phyloP scores from a whole-genome alignment of 2,329 filamentous ascomycete genomes.

The Colletotrichum australisinense region DNA sequence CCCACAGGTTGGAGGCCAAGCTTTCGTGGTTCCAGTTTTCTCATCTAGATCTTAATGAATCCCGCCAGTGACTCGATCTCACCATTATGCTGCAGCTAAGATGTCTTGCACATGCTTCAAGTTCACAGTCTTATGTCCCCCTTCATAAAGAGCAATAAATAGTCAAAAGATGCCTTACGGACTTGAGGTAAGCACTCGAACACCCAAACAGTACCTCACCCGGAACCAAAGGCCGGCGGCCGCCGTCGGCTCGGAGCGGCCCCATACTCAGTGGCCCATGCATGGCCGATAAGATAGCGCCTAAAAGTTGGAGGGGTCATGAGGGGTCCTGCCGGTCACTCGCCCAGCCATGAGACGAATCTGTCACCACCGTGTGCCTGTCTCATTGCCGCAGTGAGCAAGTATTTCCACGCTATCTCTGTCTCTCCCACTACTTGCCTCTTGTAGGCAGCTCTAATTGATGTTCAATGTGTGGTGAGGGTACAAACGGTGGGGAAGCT shows the following conservation, averaged over 20 bases:
- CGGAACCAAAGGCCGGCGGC: constrained; percentile 20
- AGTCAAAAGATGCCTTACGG: too few species aligned
- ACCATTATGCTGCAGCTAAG: background rate
- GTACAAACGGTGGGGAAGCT: background rate
- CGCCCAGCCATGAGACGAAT: background rate
- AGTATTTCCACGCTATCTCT: background rate
- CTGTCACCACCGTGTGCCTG: background rate
- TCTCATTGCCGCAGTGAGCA: background rate
- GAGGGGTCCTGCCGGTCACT: background rate
- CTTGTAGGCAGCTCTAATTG: background rate
- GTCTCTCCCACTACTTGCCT: background rate
- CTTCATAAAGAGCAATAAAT: too few species aligned
- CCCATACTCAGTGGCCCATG: background rate
- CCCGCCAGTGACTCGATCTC: background rate
- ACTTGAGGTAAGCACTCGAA: too few species aligned
- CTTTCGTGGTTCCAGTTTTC: background rate
- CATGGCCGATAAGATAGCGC: constrained; percentile 1
- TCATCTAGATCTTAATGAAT: background rate
- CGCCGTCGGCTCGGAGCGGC: constrained; percentile 28
- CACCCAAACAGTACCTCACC: background rate
- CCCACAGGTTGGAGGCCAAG: background rate
- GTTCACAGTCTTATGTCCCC: too few species aligned
- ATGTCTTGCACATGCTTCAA: too few species aligned
- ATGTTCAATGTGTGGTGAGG: background rate
- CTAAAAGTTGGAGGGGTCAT: constrained; percentile 7